Evolutionary conservation across 2,329 filamentous ascomycete species (phyloP), one percentile per base, ranked within the genome.

Genomic region (Colletotrichum tropicale): DNA sequence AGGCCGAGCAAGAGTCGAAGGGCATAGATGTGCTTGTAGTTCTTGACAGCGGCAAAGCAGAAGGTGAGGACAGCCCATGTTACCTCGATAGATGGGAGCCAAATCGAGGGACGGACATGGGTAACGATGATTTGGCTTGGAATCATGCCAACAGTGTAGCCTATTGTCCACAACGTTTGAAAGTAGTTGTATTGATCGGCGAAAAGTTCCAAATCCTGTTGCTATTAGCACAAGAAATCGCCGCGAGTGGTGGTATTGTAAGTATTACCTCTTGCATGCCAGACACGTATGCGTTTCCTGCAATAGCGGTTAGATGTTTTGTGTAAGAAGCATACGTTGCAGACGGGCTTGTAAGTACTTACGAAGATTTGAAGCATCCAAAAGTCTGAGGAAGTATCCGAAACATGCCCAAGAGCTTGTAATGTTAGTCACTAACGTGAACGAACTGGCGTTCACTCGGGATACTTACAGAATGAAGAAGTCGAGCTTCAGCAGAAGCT

Each of bases 211-310:
- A 52, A 21, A 4, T 21, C 43, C 43, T 52, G 43, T 21, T 8
- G 12, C 43, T 0, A 9, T 52, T 13, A 52, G 43, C n/a, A 52
- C 43, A 52, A 13, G n/a, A 8, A 12, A 8, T 8, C 1, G 10
- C 4, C 43, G 3, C 3, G 1, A 0, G 12, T 13, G n/a, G 2
- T 52, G n/a, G n/a, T 2, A 1, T 6, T 48, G 1, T 13, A n/a
- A 0, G 10, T 7, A 43, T 43, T 12, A 21, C n/a, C 4, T 52
- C 43, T n/a, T 21, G 10, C 43, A 52, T 52, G 12, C 43, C 43
- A 13, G 43, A 52, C 6, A 52, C 43, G n/a, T 48, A 48, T 13
- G 43, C 43, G n/a, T 52, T 52, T 52, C 43, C 43, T 52, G 6
- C 0, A 3, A 52, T 7, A 21, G n/a, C 43, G n/a, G n/a, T 52